Evolutionary conservation across 2,329 filamentous ascomycete genomes (phyloP), one percentile per base, ranked within the genome.

Genomic region (Colletotrichum sp.): DNA sequence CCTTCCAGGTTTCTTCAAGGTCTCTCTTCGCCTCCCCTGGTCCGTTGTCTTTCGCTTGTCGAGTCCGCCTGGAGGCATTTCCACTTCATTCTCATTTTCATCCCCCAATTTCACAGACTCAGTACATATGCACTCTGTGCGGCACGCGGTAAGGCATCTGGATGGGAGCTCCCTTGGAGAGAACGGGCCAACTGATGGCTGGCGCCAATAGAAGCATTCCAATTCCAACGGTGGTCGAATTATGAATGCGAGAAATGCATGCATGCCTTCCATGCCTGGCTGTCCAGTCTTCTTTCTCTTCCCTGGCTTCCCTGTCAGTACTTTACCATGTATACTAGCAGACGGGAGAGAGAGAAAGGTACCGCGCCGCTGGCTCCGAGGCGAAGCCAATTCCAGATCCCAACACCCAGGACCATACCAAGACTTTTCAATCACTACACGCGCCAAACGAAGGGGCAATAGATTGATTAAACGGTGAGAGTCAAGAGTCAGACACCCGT

Each of bases 381-480:
- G 36, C 55, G 43, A 63, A 52, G n/a, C 39, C 68, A 75, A 60
- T 67, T 70, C 67, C 67, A 24, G 18, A 67, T 55, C 69, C 71
- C 36, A 60, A 43, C 36, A 43, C 32, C 61, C 48, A 61, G 65
- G 55, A 63, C 71, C 73, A 48, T 34, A 72, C 73, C 59, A 75
- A 71, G 73, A 73, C 64, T 63, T 43, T 61, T 36, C 18, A 36
- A 9, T 48, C 28, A 57, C 43, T 24, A 24, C 43, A 21, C 43
- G 43, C 48, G 34, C 21, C 26, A 55, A 30, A 34, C 18, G 24
- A 61, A 28, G 28, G 26, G 43, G 59, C 64, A 63, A 52, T 69
- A 67, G 59, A 74, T 74, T 76, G 64, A 55, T 69, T 74, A 60
- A 68, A 76, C 74, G 74, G 71, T 60, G 65, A 69, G 70, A 65